A percentile compares a stretch with the other conserved stretches of the same genome.
These are phyloP conservation scores for Colletotrichum salicis DNA, from an alignment of 2,329 filamentous ascomycete species.

Conservation along the genomic window DNA sequence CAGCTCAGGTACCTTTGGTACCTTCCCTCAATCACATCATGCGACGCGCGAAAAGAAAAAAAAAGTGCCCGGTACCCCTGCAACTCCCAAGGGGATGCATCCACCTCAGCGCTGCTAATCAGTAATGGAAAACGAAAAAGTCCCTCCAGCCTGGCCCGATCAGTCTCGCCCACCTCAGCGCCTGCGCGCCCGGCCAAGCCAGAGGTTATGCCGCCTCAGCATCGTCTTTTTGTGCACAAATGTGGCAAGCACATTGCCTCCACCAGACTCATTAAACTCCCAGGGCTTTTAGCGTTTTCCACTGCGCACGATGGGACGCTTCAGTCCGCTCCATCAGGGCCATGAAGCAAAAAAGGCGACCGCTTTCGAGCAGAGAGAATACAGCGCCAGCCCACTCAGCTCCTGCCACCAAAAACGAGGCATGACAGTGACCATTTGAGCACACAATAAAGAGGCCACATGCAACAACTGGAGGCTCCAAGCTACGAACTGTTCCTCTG, in stretches of 20 bases:
- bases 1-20: neutral
- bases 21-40: slow-evolving; percentile 32
- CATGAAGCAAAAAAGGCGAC: neutral
- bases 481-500: slow-evolving; percentile 17
- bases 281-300: slow-evolving; percentile 12
- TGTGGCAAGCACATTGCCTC: slow-evolving; percentile 15
- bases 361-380: neutral
- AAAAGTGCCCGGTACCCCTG: slow-evolving; percentile 28
- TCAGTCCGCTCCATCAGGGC: neutral
- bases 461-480: neutral
- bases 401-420: neutral
- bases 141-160: slow-evolving; percentile 25
- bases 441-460: neutral
- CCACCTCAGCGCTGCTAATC: slow-evolving; percentile 32
- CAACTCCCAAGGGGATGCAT: slow-evolving; percentile 28
- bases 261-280: neutral
- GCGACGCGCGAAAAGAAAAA: slow-evolving; percentile 12
- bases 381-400: neutral
- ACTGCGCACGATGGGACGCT: neutral
- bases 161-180: slow-evolving; percentile 12
- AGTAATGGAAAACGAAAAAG: slow-evolving; percentile 21
- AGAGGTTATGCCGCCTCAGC: slow-evolving; percentile 10
- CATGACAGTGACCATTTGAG: neutral
- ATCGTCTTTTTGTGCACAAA: slow-evolving; percentile 2
- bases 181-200: neutral